Conservation (phyloP, 805 yeast genomes). For the Ogataea methylovora region DNA sequence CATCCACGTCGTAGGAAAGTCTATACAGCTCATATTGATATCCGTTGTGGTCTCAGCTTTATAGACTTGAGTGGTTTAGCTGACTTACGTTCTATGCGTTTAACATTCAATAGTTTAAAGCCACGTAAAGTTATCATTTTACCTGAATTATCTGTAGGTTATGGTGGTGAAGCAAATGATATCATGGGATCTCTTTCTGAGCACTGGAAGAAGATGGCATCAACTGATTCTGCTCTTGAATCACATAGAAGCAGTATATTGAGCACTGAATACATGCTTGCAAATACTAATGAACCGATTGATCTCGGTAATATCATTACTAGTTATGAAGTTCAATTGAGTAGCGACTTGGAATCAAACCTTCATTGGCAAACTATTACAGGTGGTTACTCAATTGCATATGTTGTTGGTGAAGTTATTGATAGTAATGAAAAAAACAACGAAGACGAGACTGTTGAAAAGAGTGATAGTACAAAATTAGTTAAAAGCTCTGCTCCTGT, state of each 20-base stretch:
- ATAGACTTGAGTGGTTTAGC: constrained; percentile 81
- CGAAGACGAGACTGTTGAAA: not conserved
- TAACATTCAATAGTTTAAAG: constrained; percentile 70
- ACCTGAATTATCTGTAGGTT: constrained; percentile 16
- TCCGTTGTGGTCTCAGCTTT: constrained; percentile 66
- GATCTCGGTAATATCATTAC: constrained; percentile 47
- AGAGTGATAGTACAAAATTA: not conserved
- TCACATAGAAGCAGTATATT: constrained; percentile 7
- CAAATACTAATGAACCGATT: constrained; percentile 31
- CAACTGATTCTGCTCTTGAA: not conserved
- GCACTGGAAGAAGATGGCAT: constrained; percentile 2
- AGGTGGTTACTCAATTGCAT: constrained; percentile 77
- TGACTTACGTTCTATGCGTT: constrained; percentile 72
- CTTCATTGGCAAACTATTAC: constrained; percentile 80
- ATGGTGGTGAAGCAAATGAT: constrained; percentile 15
- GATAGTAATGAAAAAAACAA: constrained; percentile 1
- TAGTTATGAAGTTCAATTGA: constrained; percentile 57
- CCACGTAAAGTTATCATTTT: constrained; percentile 63
- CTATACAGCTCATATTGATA: constrained; percentile 28
- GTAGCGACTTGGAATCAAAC: constrained; percentile 49
- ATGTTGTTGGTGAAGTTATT: constrained; percentile 60
- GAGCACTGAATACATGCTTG: constrained; percentile 21
- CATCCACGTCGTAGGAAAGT: constrained; percentile 42
- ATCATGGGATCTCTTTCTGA: constrained; percentile 14
- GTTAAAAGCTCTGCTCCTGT: not conserved